These are phyloP conservation scores for Saccharum hybrid DNA, from an alignment of 202 grass and related monocot species.

Conservation along the genomic window DNA sequence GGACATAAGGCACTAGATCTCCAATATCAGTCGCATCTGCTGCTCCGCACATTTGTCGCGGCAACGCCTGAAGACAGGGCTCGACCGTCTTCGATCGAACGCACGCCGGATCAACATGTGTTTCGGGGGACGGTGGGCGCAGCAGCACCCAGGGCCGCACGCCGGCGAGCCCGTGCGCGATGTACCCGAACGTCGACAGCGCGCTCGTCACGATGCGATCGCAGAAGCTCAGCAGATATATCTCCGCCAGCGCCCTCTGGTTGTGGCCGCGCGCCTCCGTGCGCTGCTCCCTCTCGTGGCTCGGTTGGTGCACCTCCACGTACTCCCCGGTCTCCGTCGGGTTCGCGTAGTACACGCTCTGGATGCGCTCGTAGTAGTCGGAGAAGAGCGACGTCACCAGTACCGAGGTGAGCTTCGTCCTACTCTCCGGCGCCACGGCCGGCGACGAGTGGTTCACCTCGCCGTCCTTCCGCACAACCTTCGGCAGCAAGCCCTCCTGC, in stretches of 20 bases:
- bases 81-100: constrained; percentile 45
- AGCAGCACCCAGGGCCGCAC: constrained; percentile 60
- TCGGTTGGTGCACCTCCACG: constrained; percentile 71
- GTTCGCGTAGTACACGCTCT: constrained; percentile 54
- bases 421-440: neutral
- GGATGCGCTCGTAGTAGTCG: constrained; percentile 67
- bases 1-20: constrained; percentile 39
- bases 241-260: constrained; percentile 73
- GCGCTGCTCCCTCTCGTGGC: constrained; percentile 67
- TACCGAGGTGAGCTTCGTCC: constrained; percentile 50
- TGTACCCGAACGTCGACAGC: constrained; percentile 79
- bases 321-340: constrained; percentile 49
- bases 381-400: constrained; percentile 65
- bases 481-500: constrained; percentile 53
- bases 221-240: constrained; percentile 74
- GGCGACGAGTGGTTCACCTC: neutral
- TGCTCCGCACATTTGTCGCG: constrained; percentile 36
- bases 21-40: constrained; percentile 35
- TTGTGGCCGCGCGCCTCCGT: constrained; percentile 64
- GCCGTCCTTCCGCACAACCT: neutral
- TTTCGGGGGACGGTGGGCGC: constrained; percentile 33
- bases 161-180: constrained; percentile 62
- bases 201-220: constrained; percentile 63
- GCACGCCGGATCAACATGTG: constrained; percentile 33
- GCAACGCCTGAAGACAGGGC: constrained; percentile 65